Percentiles rank a stretch among this genome's conserved stretches.
phyloP scores from a whole-genome alignment of 345 rosid species.

The Aquilaria sinensis region DNA sequence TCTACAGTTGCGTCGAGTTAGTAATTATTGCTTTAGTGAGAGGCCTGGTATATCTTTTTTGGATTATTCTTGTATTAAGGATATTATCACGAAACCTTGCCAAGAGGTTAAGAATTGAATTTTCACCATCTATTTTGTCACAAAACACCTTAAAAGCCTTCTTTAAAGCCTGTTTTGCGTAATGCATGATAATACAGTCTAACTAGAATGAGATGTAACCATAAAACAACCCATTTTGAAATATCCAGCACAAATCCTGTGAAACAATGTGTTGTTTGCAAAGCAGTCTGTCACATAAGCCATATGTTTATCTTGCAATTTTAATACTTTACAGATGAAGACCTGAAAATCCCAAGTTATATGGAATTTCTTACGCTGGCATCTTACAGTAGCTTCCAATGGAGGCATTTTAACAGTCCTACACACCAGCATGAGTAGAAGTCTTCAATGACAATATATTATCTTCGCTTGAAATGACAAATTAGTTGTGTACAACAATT shows the following conservation, averaged over 20 bases:
- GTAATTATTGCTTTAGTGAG: too few species aligned
- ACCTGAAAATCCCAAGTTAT: constrained; percentile 34
- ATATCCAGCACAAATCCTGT: constrained; percentile 32
- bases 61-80: constrained; percentile 50
- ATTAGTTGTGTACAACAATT: too few species aligned
- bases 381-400: neutral
- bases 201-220: too few species aligned
- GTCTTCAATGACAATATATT: constrained; percentile 32
- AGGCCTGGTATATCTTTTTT: too few species aligned
- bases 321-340: constrained; percentile 55
- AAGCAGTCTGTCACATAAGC: constrained; percentile 50
- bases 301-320: constrained; percentile 63
- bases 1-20: too few species aligned
- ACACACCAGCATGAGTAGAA: constrained; percentile 47
- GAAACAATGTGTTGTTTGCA: constrained; percentile 58
- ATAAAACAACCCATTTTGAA: neutral
- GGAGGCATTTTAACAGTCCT: constrained; percentile 57
- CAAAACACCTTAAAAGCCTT: constrained; percentile 71
- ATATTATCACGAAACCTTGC: constrained; percentile 63
- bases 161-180: constrained; percentile 42
- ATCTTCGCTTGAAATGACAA: constrained; percentile 11
- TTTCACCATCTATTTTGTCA: constrained; percentile 49
- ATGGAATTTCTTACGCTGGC: neutral
- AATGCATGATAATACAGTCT: neutral
- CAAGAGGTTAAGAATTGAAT: constrained; percentile 55